Evolutionary conservation across 1,284 basidiomycete species (phyloP).

Genomic region (Cutaneotrichosporon mucoides): DNA sequence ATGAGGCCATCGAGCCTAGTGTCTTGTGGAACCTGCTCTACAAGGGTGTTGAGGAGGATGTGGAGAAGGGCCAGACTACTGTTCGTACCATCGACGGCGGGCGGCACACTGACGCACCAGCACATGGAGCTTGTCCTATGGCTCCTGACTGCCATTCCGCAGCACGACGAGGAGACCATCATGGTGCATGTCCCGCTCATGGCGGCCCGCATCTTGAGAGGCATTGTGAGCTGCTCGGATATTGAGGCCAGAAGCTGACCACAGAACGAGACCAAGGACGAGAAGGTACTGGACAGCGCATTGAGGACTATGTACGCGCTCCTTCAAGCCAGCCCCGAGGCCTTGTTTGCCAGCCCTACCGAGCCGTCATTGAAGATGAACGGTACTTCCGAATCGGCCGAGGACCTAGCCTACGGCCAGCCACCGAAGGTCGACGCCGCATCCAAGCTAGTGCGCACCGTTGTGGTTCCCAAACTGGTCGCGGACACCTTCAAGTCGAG

Average conservation of each 20-base stretch:
- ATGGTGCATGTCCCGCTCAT: slow-evolving; percentile 29
- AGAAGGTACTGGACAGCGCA: neutral
- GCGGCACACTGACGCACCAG: slow-evolving; percentile 11
- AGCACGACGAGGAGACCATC: slow-evolving; percentile 53
- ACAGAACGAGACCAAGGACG: slow-evolving; percentile 6
- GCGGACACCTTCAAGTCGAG: slow-evolving; percentile 19
- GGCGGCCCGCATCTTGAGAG: slow-evolving; percentile 17
- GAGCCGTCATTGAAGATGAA: neutral
- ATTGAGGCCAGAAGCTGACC: neutral
- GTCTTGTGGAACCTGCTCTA: slow-evolving; percentile 79
- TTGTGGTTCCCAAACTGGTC: slow-evolving; percentile 24
- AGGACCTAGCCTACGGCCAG: slow-evolving; percentile 4
- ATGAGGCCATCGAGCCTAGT: slow-evolving; percentile 86
- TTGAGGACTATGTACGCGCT: slow-evolving; percentile 14
- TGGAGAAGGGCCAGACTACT: slow-evolving; percentile 1
- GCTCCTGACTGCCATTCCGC: slow-evolving; percentile 49
- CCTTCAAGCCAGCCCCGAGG: slow-evolving; percentile 6
- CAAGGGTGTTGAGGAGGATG: slow-evolving; percentile 51
- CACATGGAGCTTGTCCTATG: slow-evolving; percentile 47
- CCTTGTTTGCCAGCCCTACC: slow-evolving; percentile 4
- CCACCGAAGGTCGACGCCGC: slow-evolving; percentile 5
- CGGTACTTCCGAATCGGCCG: neutral
- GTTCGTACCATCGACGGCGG: neutral
- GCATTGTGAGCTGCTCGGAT: neutral
- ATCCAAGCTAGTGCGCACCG: slow-evolving; percentile 5